A percentile compares a stretch with the other conserved stretches of the same genome.
Conservation (phyloP, 2,329 filamentous ascomycete species). For the Colletotrichum eremochloae region DNA sequence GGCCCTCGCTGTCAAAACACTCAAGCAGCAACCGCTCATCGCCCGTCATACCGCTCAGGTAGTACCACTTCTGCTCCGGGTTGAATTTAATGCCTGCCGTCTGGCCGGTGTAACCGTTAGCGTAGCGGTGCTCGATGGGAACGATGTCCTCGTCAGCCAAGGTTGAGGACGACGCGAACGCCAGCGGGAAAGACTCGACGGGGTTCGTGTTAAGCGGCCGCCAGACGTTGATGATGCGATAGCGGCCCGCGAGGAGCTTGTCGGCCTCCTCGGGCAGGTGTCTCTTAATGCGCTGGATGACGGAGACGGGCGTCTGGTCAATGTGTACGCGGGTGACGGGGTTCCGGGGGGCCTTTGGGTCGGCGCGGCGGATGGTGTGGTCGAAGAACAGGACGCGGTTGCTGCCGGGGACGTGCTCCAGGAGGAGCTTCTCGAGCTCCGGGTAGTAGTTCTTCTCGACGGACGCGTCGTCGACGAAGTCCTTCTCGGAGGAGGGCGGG, state of each 20-base stretch:
- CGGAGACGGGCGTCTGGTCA: conserved; percentile 81
- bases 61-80: conserved; percentile 78
- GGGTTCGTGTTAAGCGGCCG: conserved; percentile 71
- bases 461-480: conserved; percentile 77
- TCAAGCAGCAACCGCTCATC: conserved; percentile 81
- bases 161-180: conserved; percentile 74
- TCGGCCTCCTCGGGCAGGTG: conserved; percentile 76
- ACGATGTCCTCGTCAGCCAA: conserved; percentile 75
- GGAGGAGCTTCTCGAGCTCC: conserved; percentile 80
- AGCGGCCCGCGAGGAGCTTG: conserved; percentile 74
- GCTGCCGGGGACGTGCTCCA: conserved; percentile 75
- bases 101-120: conserved; percentile 76
- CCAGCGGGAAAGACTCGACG: conserved; percentile 76
- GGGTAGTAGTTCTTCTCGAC: conserved; percentile 85
- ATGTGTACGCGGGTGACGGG: conserved; percentile 84
- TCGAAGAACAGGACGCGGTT: conserved; percentile 83
- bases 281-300: conserved; percentile 74
- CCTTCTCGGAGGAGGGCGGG: conserved; percentile 66
- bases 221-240: conserved; percentile 92
- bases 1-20: conserved; percentile 78
- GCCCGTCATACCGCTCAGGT: conserved; percentile 82
- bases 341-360: conserved; percentile 68
- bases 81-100: conserved; percentile 77
- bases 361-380: conserved; percentile 84
- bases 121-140: conserved; percentile 80